Conservation (phyloP, 179 eudicot species). For the Pouteria campechiana region DNA sequence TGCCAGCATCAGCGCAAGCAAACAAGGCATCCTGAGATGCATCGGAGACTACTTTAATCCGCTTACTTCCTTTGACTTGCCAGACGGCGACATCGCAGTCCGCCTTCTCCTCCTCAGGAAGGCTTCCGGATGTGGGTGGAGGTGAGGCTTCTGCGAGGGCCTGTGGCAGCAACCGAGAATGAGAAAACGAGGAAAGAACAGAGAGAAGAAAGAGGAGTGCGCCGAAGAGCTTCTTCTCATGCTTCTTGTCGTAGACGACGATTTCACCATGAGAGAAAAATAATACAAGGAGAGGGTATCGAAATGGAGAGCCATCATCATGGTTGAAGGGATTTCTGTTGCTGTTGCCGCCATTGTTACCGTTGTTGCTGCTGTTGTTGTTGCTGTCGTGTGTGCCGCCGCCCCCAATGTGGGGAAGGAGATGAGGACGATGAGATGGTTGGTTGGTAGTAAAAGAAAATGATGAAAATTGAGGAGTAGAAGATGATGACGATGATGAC, state of each 20-base stretch:
- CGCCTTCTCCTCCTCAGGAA: constrained; percentile 10
- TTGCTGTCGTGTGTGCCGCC: constrained; percentile 12
- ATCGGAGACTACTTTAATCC: constrained; percentile 51
- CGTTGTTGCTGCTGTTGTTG: constrained; percentile 4
- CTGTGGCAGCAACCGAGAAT: constrained; percentile 2
- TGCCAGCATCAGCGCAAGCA: constrained; percentile 12
- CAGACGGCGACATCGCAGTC: constrained; percentile 36
- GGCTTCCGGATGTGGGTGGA: not conserved
- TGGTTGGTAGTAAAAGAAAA: not conserved
- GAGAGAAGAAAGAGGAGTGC: not conserved
- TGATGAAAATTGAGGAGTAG: not conserved
- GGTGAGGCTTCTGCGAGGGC: constrained; percentile 10
- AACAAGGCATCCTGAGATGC: constrained; percentile 51
- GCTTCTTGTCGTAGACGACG: not conserved
- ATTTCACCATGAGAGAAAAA: no score
- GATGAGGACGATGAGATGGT: not conserved
- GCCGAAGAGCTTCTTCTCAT: not conserved
- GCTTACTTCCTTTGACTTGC: constrained; percentile 67
- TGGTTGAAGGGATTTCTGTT: constrained; percentile 2
- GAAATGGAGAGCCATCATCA: constrained; percentile 1
- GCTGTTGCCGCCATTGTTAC: constrained; percentile 16
- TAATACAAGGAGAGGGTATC: constrained; percentile 2
- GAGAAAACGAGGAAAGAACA: constrained; percentile 2
- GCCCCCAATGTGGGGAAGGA: not conserved
- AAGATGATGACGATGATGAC: no score